These are phyloP conservation scores for Scedosporium apiospermum DNA, from an alignment of 2,329 filamentous ascomycete species.

Conservation along the genomic window DNA sequence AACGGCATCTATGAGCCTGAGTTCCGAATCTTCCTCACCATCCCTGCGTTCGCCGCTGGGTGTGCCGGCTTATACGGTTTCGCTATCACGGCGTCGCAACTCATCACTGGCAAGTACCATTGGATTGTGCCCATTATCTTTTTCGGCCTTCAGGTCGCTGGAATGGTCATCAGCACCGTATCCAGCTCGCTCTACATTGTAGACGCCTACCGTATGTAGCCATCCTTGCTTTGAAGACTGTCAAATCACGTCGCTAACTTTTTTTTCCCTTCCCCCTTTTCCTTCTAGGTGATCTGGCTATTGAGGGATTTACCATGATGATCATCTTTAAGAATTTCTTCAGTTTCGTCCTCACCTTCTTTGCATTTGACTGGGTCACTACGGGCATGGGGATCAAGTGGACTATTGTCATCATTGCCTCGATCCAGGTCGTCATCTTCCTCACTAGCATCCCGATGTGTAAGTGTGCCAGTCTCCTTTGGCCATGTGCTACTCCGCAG, in stretches of 20 bases:
- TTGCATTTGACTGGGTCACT: conserved; percentile 75
- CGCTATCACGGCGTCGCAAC: conserved; percentile 59
- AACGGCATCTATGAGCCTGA: conserved; percentile 83
- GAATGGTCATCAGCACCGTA: conserved; percentile 88
- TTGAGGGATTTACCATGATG: conserved; percentile 84
- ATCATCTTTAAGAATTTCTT: conserved; percentile 95
- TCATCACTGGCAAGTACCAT: conserved; percentile 45
- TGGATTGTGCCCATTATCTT: conserved; percentile 73
- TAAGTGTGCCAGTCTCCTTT: conserved; percentile 40
- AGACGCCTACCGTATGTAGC: conserved; percentile 71
- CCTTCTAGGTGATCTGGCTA: conserved; percentile 58
- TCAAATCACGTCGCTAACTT: neutral
- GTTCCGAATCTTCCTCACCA: conserved; percentile 73
- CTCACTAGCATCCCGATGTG: conserved; percentile 65
- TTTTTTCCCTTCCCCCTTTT: conserved; percentile 7
- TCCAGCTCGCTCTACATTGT: conserved; percentile 81
- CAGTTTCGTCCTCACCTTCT: conserved; percentile 75
- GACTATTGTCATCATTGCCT: conserved; percentile 61
- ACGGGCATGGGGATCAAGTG: conserved; percentile 44
- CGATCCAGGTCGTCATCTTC: conserved; percentile 71
- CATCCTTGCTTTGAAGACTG: neutral
- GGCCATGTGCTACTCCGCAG: neutral
- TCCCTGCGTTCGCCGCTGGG: conserved; percentile 72
- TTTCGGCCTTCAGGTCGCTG: conserved; percentile 73
- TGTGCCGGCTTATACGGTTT: conserved; percentile 78